Conservation (phyloP, 495 filamentous ascomycete species). For the Talaromyces thailandensis region DNA sequence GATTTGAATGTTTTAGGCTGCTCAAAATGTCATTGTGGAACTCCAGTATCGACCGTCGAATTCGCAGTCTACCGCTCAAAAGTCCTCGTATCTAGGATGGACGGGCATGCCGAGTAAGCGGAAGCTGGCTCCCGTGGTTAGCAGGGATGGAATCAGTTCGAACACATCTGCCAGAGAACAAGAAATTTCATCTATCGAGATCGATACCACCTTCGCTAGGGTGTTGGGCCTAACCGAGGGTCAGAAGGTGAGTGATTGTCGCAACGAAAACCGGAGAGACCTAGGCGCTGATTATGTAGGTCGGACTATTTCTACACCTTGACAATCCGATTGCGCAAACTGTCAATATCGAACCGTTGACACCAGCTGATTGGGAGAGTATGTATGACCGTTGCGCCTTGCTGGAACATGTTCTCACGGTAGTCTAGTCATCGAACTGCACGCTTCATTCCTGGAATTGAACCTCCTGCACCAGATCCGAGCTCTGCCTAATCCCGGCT, state of each 20-base stretch:
- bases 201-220: conserved; percentile 83
- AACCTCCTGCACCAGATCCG: conserved; percentile 91
- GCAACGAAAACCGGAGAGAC: neutral
- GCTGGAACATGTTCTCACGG: neutral
- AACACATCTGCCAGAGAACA: conserved; percentile 54
- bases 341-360: conserved; percentile 91
- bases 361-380: conserved; percentile 91
- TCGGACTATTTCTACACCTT: conserved; percentile 64
- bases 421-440: conserved; percentile 75
- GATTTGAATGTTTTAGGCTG: conserved; percentile 42
- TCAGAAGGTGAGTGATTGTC: conserved; percentile 58
- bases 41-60: conserved; percentile 53
- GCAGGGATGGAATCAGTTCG: conserved; percentile 60
- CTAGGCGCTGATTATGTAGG: conserved; percentile 26
- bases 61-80: conserved; percentile 37
- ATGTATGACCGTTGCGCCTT: conserved; percentile 16
- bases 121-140: conserved; percentile 61
- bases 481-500: conserved; percentile 77
- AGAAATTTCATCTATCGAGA: conserved; percentile 67
- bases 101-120: conserved; percentile 92
- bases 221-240: conserved; percentile 74
- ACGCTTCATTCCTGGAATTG: conserved; percentile 88
- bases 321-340: conserved; percentile 87
- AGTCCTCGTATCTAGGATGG: conserved; percentile 83
- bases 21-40: conserved; percentile 94